Evolutionary conservation across 495 filamentous ascomycete species (phyloP), one percentile per base, ranked within the genome.

Genomic region (Diplogelasinospora grovesii): DNA sequence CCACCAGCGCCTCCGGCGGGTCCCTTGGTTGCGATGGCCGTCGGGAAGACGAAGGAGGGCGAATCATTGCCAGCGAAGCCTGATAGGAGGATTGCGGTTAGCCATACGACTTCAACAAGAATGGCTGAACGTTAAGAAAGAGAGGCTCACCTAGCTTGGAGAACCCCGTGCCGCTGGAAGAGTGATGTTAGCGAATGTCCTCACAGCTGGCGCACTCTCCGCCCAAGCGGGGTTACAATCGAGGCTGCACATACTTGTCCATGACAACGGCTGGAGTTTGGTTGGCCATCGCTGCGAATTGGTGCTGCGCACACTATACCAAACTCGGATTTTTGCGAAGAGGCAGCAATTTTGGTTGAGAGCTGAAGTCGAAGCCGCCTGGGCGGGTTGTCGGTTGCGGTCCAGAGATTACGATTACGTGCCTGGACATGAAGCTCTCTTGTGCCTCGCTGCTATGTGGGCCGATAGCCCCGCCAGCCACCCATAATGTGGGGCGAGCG

Each of bases 251-350:
- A 54, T 82, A 98, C 92, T 98, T 98, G 92, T 98, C 92, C 87
- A 98, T 98, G 86, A 98, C 92, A 95, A 98, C 93, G 84, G 92
- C 92, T 49, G 92, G 92, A 59, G 92, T 97, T 82, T 96, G 89
- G 71, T 81, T 81, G 51, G 92, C 86, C 92, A 98, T 98, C 57
- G 56, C 58, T 52, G 56, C 50, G 37, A 43, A 13, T 14, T 39
- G 50, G 42, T 45, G 46, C 48, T 41, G 46, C 49, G 48, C 39
- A 44, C 51, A 56, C 52, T 42, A 34, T 34, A 28, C 25, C 48
- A 40, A 23, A 41, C 39, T 44, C 23, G n/a, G n/a, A 42, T 36
- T 32, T 37, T 27, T 46, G 33, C 42, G 59, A 57, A 52, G 34
- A 23, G 35, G 45, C 38, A 37, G 25, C 31, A 36, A 36, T 29